These are phyloP conservation scores for Fusarium protoensiforme DNA, from an alignment of 2,329 filamentous ascomycete species.

Conservation along the genomic window DNA sequence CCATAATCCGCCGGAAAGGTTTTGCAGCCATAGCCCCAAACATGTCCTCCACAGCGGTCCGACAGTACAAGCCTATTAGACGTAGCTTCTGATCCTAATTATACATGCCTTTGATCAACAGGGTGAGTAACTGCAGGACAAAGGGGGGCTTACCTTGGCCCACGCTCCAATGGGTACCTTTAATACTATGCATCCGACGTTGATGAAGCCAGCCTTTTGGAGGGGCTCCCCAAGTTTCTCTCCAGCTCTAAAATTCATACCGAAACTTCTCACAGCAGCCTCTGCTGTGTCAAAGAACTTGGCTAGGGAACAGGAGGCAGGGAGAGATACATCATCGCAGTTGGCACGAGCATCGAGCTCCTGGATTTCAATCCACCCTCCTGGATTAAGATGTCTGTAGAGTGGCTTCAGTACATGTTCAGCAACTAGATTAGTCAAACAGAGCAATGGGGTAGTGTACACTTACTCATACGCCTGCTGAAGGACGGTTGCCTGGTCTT, in stretches of 20 bases:
- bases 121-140: rapidly evolving
- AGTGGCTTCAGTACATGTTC: background rate
- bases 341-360: conserved; percentile 51
- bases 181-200: conserved; percentile 29
- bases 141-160: conserved; percentile 12
- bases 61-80: conserved; percentile 26
- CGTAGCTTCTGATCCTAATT: conserved; percentile 35
- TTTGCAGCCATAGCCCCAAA: conserved; percentile 40
- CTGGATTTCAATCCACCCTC: conserved; percentile 42
- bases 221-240: conserved; percentile 22
- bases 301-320: conserved; percentile 46
- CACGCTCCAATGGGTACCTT: conserved; percentile 39
- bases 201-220: conserved; percentile 31
- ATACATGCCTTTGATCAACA: background rate
- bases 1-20: conserved; percentile 30
- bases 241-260: conserved; percentile 46
- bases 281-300: conserved; percentile 39
- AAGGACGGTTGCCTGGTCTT: conserved; percentile 27
- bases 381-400: conserved; percentile 31
- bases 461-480: conserved; percentile 32
- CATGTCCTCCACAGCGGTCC: conserved; percentile 36
- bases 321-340: conserved; percentile 53
- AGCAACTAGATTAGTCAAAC: background rate
- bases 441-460: no score
- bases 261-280: conserved; percentile 42